phyloP scores from a whole-genome alignment of 2,329 filamentous ascomycete genomes.

The Pseudogymnoascus sp. region DNA sequence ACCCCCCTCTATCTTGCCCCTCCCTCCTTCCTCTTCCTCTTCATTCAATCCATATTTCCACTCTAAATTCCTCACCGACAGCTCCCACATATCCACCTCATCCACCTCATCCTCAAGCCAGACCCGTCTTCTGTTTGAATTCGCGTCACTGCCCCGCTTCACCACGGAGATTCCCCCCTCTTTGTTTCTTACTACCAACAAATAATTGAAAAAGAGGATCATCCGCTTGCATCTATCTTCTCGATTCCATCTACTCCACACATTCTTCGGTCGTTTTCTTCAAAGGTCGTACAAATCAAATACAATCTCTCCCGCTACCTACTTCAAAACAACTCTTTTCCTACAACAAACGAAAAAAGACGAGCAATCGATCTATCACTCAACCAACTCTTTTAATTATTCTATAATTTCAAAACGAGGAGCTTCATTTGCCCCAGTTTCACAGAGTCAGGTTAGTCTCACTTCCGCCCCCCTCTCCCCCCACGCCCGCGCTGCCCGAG shows the following conservation, averaged over 20 bases:
- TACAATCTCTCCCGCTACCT: background rate
- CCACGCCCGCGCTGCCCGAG: too few species aligned
- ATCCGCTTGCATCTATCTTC: too few species aligned
- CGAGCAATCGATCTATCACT: background rate
- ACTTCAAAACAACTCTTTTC: background rate
- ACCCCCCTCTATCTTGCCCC: background rate
- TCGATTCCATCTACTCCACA: background rate
- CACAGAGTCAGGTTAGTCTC: background rate
- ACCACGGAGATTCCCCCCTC: background rate
- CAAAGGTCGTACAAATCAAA: background rate
- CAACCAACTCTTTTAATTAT: background rate
- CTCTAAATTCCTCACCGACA: background rate
- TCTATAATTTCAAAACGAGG: background rate
- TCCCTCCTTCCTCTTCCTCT: background rate
- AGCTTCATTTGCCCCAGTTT: background rate
- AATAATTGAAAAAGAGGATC: too few species aligned
- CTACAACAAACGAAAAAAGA: background rate
- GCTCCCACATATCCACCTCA: background rate
- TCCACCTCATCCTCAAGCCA: background rate
- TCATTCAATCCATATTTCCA: background rate
- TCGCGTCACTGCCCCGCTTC: background rate
- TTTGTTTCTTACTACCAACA: background rate
- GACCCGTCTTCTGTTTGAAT: background rate
- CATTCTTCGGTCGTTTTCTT: background rate
- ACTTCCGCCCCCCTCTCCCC: background rate